Conservation (phyloP, 352 stramenopile species). For the Pythium volutum region DNA sequence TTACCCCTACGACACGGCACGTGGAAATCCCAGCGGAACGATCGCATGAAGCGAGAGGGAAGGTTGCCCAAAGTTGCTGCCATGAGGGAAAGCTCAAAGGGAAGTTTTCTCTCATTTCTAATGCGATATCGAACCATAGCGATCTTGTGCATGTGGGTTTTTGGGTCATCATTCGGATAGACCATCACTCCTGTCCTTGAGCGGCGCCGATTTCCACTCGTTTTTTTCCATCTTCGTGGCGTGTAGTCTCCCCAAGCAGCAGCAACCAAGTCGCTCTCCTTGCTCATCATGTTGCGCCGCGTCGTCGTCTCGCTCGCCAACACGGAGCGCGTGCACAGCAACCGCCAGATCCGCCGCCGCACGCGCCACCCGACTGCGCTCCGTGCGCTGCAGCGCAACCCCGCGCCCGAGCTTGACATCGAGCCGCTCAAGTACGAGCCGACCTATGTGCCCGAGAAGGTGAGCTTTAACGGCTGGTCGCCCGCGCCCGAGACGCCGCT, state of each 20-base stretch:
- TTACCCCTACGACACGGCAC: too few species aligned
- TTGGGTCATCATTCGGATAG: background rate
- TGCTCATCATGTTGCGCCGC: constrained; percentile 43
- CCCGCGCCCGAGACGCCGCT: constrained; percentile 64
- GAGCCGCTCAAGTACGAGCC: constrained; percentile 81
- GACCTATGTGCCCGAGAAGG: constrained; percentile 73
- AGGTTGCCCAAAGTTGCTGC: background rate
- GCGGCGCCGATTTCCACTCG: constrained; percentile 10
- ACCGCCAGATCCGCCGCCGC: constrained; percentile 84
- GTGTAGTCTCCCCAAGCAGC: background rate
- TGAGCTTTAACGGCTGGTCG: constrained; percentile 89
- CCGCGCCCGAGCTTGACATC: constrained; percentile 46
- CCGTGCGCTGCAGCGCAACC: constrained; percentile 62
- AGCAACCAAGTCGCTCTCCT: background rate
- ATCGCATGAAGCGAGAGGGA: background rate
- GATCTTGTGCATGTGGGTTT: too few species aligned
- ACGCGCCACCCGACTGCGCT: constrained; percentile 71
- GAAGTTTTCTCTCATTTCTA: too few species aligned
- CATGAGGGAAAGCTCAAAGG: constrained; percentile 1
- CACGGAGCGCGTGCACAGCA: constrained; percentile 71
- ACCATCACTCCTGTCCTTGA: constrained; percentile 7
- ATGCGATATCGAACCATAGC: too few species aligned
- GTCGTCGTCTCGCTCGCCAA: constrained; percentile 45
- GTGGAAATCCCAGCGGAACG: too few species aligned
- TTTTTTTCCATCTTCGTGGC: constrained; percentile 1